Evolutionary conservation across 495 filamentous ascomycete genomes (phyloP).

Genomic region (Neurospora hispaniola): DNA sequence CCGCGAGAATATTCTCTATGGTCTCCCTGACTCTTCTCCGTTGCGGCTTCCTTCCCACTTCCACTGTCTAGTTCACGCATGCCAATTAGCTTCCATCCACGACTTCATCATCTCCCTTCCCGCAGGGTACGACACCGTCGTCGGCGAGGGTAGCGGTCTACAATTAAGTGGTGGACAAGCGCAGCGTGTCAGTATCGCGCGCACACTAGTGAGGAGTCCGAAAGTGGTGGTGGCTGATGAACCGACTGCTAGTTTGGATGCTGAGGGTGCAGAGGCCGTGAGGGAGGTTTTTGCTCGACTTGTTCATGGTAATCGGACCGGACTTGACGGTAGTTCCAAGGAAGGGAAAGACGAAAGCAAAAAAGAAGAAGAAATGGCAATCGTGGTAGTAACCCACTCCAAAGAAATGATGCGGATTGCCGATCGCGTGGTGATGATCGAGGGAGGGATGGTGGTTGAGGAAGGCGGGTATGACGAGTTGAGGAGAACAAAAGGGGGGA

Average conservation of each 20-base stretch:
- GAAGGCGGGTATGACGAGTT: conserved; percentile 51
- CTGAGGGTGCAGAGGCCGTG: conserved; percentile 54
- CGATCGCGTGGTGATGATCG: conserved; percentile 58
- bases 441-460: conserved; percentile 57
- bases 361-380: conserved; percentile 17
- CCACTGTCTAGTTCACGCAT: conserved; percentile 5
- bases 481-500: conserved; percentile 15
- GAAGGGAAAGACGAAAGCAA: no score
- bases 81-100: conserved; percentile 57
- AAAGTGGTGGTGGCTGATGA: conserved; percentile 76
- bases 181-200: conserved; percentile 71
- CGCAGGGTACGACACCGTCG: conserved; percentile 58
- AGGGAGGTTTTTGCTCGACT: conserved; percentile 33
- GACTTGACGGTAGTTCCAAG: no score
- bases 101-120: conserved; percentile 69
- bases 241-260: conserved; percentile 73
- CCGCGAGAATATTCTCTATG: conserved; percentile 72
- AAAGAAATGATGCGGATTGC: conserved; percentile 76
- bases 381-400: conserved; percentile 69
- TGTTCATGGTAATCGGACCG: not conserved
- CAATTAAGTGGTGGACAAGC: conserved; percentile 67
- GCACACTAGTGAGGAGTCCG: conserved; percentile 63
- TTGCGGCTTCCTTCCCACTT: conserved; percentile 32
- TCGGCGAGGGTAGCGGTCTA: conserved; percentile 64
- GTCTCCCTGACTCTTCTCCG: conserved; percentile 38